Evolutionary conservation across 257 asterid species (phyloP), one percentile per base, ranked within the genome.

Genomic region (Linaria vulgaris): DNA sequence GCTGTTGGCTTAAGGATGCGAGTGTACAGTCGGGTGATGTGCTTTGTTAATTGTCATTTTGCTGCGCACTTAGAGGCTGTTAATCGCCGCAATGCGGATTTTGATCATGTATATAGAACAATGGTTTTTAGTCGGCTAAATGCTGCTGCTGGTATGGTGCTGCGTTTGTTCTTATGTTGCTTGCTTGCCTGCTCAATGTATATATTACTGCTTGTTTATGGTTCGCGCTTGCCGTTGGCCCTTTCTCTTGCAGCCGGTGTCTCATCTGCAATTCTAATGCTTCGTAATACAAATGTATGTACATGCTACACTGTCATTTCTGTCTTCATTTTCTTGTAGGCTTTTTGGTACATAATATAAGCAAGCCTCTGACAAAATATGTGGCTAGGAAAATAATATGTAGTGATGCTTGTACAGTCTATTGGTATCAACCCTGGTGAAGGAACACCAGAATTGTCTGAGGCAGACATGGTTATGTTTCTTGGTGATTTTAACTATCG

Each of bases 1-100:
- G 99, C 97, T 39, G 97, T 90, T 80, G 99, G 96, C 69, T 69
- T 94, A 82, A 89, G 96, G 75, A 81, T 94, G 97, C 82, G 97
- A 73, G 87, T 87, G 45, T 90, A 82, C 54, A 90, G 77, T 69
- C 80, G 95, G 45, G 79, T 69, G 69, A 59, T 94, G 77, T 94
- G 99, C 83, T 94, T 90, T 73, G 95, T 90, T 59, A 94, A 94
- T 72, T 94, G 99, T 69, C 99, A 94, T 76, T 94, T 94, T 70
- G 99, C 99, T 69, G 99, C 99, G 9, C 99, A 94, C 71, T 76
- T 94, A 68, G 99, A 87, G 61, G 99, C 96, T 63, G 95, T 87
- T 30, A 73, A 69, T 69, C 94, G 99, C 46, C 85, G 99, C 55
- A 94, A 94, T 75, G 95, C 91, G 53, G 99, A 94, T 82, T 94